These are phyloP conservation scores for Micractinium conductrix DNA, from an alignment of 139 green algal genomes.

Conservation along the genomic window DNA sequence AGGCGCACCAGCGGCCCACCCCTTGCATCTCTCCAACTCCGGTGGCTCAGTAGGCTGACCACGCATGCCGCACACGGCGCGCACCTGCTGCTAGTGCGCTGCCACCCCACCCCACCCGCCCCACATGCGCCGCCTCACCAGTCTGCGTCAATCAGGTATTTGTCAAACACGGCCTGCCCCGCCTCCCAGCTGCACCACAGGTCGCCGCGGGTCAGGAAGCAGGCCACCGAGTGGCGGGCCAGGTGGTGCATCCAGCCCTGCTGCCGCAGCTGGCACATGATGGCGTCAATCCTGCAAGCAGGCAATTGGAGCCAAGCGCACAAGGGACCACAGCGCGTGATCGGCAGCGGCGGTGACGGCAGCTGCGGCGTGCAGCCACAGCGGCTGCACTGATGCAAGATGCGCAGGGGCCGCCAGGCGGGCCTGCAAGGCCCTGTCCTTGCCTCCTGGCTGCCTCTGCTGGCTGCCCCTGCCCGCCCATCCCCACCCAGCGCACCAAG, in stretches of 20 bases:
- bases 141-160: slow-evolving; percentile 90
- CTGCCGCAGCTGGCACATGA: slow-evolving; percentile 73
- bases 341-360: too few relatives aligned
- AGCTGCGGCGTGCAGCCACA: too few relatives aligned
- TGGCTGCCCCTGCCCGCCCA: not conserved
- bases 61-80: slow-evolving; percentile 30
- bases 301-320: not conserved
- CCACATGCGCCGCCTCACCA: too few relatives aligned
- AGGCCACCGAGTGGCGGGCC: slow-evolving; percentile 89
- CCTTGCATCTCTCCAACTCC: too few relatives aligned
- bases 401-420: too few relatives aligned
- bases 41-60: not conserved
- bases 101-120: not conserved
- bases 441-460: too few relatives aligned
- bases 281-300: slow-evolving; percentile 89
- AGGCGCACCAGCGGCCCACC: too few relatives aligned
- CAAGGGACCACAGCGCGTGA: not conserved
- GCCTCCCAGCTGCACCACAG: slow-evolving; percentile 80
- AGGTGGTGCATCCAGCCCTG: slow-evolving; percentile 89
- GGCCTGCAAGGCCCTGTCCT: too few relatives aligned
- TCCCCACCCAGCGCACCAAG: slow-evolving; percentile 40
- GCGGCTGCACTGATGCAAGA: too few relatives aligned
- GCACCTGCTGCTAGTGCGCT: not conserved
- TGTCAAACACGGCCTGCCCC: slow-evolving; percentile 91
- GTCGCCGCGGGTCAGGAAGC: slow-evolving; percentile 95